Conservation (phyloP, 768 basidiomycete genomes). For the Hysterangium stoloniferum region DNA sequence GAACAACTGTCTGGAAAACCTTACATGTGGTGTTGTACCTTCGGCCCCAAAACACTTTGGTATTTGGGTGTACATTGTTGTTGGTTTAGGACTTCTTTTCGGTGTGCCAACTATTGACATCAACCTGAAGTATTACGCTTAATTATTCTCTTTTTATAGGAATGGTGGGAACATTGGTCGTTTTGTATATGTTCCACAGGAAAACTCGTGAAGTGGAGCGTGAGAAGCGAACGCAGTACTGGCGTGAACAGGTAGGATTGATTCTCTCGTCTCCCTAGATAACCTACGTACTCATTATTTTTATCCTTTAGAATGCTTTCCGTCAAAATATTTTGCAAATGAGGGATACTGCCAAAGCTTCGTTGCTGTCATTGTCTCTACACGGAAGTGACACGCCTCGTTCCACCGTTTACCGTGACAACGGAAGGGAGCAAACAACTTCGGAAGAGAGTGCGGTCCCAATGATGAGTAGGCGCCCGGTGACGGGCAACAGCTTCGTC, state of each 20-base stretch:
- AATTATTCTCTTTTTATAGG: conserved; percentile 34
- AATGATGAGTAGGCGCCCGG: conserved; percentile 47
- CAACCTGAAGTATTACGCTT: background rate
- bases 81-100: conserved; percentile 62
- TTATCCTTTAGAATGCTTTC: conserved; percentile 52
- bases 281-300: background rate
- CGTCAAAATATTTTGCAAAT: conserved; percentile 75
- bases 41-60: conserved; percentile 56
- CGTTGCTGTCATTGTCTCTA: conserved; percentile 46
- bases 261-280: background rate
- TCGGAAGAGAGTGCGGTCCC: conserved; percentile 51
- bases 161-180: conserved; percentile 62
- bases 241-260: conserved; percentile 71
- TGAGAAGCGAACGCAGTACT: conserved; percentile 80
- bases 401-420: conserved; percentile 40
- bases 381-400: conserved; percentile 32
- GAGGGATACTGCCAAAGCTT: conserved; percentile 65
- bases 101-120: conserved; percentile 36
- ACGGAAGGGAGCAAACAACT: conserved; percentile 28
- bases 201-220: conserved; percentile 68
- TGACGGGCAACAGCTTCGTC: conserved; percentile 45
- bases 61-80: conserved; percentile 63
- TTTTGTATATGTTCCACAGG: conserved; percentile 63
- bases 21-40: conserved; percentile 55
- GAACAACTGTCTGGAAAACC: conserved; percentile 60